phyloP scores from a whole-genome alignment of 148 eudicot species.

The Amaranthus palmeri region DNA sequence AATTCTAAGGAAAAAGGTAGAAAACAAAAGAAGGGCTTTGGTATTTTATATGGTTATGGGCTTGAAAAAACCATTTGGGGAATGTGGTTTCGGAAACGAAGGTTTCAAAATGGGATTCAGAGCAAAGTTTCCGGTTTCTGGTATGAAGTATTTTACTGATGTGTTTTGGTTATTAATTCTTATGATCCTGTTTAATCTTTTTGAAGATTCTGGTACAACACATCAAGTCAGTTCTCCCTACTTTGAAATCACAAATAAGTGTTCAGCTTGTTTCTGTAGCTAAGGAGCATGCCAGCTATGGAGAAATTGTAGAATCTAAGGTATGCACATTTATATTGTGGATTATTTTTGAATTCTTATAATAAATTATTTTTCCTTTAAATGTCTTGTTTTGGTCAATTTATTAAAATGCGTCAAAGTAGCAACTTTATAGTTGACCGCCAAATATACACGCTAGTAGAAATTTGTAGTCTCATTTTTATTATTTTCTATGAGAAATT shows the following conservation, averaged over 20 bases:
- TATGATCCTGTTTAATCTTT: constrained; percentile 12
- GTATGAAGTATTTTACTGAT: neutral
- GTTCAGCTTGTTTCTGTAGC: constrained; percentile 70
- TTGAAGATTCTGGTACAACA: constrained; percentile 84
- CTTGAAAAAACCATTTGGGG: no score
- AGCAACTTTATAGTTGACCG: neutral
- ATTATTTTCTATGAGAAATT: neutral
- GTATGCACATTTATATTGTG: constrained; percentile 26
- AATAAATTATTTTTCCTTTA: neutral
- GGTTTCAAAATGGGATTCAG: no score
- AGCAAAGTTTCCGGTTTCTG: no score
- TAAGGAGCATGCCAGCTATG: constrained; percentile 96
- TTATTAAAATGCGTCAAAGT: neutral
- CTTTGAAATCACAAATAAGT: constrained; percentile 77
- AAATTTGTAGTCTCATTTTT: neutral
- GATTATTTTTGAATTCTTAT: neutral
- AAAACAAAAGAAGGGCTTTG: no score
- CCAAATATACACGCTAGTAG: neutral
- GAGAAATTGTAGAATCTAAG: constrained; percentile 91
- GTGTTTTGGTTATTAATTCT: neutral
- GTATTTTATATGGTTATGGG: no score
- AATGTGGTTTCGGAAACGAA: no score
- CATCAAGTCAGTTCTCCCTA: constrained; percentile 81
- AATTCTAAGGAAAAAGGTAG: no score
- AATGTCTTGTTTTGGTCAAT: neutral